Evolutionary conservation across 2,329 filamentous ascomycete species (phyloP).

Genomic region (Trichoderma arundinaceum): DNA sequence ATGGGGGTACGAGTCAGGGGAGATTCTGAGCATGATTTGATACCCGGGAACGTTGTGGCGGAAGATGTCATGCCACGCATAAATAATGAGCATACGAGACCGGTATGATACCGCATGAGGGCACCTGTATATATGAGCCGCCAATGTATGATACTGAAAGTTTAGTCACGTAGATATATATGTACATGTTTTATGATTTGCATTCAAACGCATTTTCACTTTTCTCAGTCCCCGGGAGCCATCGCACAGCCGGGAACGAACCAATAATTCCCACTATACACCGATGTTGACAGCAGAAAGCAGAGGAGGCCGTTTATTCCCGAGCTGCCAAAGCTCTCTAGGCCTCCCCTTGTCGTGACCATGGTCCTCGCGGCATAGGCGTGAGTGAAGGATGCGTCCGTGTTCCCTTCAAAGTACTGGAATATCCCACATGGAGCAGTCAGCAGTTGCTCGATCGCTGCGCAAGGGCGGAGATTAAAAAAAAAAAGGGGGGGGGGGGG

Average conservation of each 20-base stretch:
- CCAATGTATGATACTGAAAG: not conserved
- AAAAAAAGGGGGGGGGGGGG: too few species aligned
- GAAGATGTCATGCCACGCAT: not conserved
- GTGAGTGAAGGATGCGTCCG: slow-evolving; percentile 2
- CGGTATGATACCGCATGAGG: not conserved
- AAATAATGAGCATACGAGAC: not conserved
- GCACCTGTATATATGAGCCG: slow-evolving; percentile 12
- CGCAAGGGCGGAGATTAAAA: not conserved
- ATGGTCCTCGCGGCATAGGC: slow-evolving; percentile 25
- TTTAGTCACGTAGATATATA: not conserved
- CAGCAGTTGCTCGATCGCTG: not conserved
- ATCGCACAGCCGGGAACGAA: slow-evolving; percentile 17
- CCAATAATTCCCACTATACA: slow-evolving; percentile 1
- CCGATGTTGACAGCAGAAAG: slow-evolving; percentile 11
- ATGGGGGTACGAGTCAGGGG: slow-evolving; percentile 42
- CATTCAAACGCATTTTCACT: not conserved
- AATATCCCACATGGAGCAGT: not conserved
- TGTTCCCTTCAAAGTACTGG: slow-evolving; percentile 18
- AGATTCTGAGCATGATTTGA: slow-evolving; percentile 31
- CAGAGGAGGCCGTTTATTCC: slow-evolving; percentile 9
- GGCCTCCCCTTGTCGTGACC: slow-evolving; percentile 19
- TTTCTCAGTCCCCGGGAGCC: not conserved
- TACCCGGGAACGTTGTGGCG: not conserved
- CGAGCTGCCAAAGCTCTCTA: not conserved
- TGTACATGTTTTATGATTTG: not conserved